phyloP scores from a whole-genome alignment of 495 filamentous ascomycete species.

The Penicillium waksmanii region DNA sequence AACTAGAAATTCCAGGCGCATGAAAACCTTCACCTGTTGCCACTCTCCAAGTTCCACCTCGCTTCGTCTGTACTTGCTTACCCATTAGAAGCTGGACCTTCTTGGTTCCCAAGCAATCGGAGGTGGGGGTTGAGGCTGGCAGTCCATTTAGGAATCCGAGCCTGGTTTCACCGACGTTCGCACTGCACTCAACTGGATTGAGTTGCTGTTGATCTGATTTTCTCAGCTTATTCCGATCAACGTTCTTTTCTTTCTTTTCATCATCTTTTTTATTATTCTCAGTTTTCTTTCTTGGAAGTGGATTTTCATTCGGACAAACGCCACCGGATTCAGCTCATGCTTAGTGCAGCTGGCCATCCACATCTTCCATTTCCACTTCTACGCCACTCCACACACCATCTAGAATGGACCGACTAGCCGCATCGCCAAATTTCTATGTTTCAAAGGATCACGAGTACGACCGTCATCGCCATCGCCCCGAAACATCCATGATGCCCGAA shows the following conservation, averaged over 20 bases:
- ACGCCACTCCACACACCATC: conserved; percentile 31
- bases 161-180: conserved; percentile 31
- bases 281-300: not conserved
- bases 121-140: conserved; percentile 22
- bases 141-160: conserved; percentile 27
- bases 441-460: conserved; percentile 43
- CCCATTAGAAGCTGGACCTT: conserved; percentile 32
- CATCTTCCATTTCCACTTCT: conserved; percentile 2
- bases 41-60: conserved; percentile 1
- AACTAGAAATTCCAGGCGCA: conserved; percentile 27
- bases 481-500: conserved; percentile 33
- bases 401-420: conserved; percentile 61
- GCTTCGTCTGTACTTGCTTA: conserved; percentile 16
- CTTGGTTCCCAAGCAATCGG: conserved; percentile 17
- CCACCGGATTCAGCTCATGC: conserved; percentile 16
- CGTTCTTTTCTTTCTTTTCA: conserved; percentile 5
- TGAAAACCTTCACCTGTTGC: conserved; percentile 13
- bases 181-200: conserved; percentile 37
- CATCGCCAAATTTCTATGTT: conserved; percentile 58
- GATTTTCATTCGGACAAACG: conserved; percentile 5
- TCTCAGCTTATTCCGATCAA: conserved; percentile 15
- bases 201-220: conserved; percentile 30
- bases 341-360: conserved; percentile 6
- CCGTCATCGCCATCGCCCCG: conserved; percentile 17
- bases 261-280: not conserved